These are phyloP conservation scores for Cetraspora pellucida DNA, from an alignment of 192 early-diverging fungal genomes.

Conservation along the genomic window DNA sequence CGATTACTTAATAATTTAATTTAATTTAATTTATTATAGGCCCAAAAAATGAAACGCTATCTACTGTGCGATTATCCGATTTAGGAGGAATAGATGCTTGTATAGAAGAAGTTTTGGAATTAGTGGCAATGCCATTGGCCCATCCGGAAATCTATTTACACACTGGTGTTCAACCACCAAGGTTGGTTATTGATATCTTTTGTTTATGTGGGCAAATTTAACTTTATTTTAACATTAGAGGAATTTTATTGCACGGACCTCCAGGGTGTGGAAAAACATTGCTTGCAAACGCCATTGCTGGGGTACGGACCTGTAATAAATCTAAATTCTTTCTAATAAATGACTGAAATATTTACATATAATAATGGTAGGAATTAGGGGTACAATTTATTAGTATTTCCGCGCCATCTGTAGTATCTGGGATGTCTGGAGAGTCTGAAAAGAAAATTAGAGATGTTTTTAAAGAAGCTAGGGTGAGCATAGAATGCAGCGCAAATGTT, in stretches of 20 bases:
- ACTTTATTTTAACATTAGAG: conserved; percentile 45
- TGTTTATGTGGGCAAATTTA: no score
- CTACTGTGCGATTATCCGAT: conserved; percentile 68
- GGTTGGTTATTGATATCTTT: not conserved
- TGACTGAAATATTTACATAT: no score
- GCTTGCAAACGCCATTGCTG: conserved; percentile 96
- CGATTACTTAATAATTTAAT: not conserved
- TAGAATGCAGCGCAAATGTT: not conserved
- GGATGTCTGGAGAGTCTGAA: conserved; percentile 98
- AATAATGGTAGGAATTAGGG: conserved; percentile 66
- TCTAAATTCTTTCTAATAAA: no score
- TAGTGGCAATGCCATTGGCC: conserved; percentile 90
- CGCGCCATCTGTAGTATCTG: conserved; percentile 92
- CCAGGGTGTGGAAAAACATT: conserved; percentile 97
- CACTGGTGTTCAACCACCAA: conserved; percentile 90
- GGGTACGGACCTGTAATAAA: conserved; percentile 45
- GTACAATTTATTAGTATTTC: conserved; percentile 94
- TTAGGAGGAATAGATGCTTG: conserved; percentile 92
- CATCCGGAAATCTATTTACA: conserved; percentile 93
- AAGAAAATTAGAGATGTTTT: conserved; percentile 98
- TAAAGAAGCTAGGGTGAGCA: conserved; percentile 80
- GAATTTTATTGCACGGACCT: conserved; percentile 93
- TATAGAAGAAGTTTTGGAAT: conserved; percentile 87
- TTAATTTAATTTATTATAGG: not conserved
- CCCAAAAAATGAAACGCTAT: conserved; percentile 27